Conservation (phyloP, 164 flowering plant species). For the Vitis vinifera region ASM3070453v1 NC_081815.1:9228001-9228500, state of each 20-base stretch:
- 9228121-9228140: neutral
- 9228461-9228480: too few species aligned
- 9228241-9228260: constrained; percentile 2
- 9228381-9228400: constrained; percentile 49
- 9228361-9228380: constrained; percentile 87
- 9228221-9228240: too few species aligned
- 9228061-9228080: too few species aligned
- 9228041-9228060: too few species aligned
- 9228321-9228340: too few species aligned
- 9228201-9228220: neutral
- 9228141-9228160: neutral
- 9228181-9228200: neutral
- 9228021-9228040: too few species aligned
- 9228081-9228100: too few species aligned
- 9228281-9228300: neutral
- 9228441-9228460: neutral
- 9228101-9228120: too few species aligned
- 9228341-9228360: constrained; percentile 48
- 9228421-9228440: neutral
- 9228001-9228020: too few species aligned
- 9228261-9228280: constrained; percentile 51
- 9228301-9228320: too few species aligned
- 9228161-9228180: neutral
- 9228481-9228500: too few species aligned
- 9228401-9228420: neutral